These are phyloP conservation scores for Triticum dicoccoides DNA, from an alignment of 176 grass and related monocot species.

Conservation along the genomic window DNA sequence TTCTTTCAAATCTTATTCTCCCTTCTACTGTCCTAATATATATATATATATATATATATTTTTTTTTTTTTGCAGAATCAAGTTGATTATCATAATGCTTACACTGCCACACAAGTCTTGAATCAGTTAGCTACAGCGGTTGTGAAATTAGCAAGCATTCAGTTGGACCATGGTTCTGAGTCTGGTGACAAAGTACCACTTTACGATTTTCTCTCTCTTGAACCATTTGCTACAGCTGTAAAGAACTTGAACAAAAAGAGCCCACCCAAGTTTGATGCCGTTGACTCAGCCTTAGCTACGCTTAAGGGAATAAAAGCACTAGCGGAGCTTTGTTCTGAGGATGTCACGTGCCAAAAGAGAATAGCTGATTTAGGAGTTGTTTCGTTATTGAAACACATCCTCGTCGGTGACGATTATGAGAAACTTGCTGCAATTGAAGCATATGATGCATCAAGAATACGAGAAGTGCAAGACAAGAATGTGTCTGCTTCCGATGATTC, in stretches of 20 bases:
- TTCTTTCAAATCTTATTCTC: constrained; percentile 21
- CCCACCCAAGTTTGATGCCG: constrained; percentile 80
- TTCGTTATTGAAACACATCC: constrained; percentile 72
- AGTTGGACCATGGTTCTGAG: constrained; percentile 37
- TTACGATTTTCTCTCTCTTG: constrained; percentile 78
- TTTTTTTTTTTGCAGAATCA: constrained; percentile 60
- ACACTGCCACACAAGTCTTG: constrained; percentile 65
- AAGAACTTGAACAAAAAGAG: constrained; percentile 91
- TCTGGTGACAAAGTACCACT: constrained; percentile 54
- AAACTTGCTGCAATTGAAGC: constrained; percentile 96
- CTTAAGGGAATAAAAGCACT: constrained; percentile 92
- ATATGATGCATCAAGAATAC: constrained; percentile 83
- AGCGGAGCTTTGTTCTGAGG: constrained; percentile 90
- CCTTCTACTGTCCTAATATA: constrained; percentile 22
- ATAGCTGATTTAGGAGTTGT: constrained; percentile 80
- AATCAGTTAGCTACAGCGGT: constrained; percentile 82
- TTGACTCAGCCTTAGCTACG: constrained; percentile 88
- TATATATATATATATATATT: too few species aligned
- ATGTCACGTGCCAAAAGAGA: constrained; percentile 68
- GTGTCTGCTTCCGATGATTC: constrained; percentile 41
- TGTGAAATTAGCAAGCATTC: constrained; percentile 58
- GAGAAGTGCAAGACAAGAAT: constrained; percentile 57
- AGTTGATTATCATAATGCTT: constrained; percentile 80
- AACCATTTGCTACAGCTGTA: constrained; percentile 73
- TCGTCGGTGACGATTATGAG: constrained; percentile 91